Evolutionary conservation across 805 yeast genomes (phyloP), one percentile per base, ranked within the genome.

Genomic region (Myxozyma vanderwaltii): DNA sequence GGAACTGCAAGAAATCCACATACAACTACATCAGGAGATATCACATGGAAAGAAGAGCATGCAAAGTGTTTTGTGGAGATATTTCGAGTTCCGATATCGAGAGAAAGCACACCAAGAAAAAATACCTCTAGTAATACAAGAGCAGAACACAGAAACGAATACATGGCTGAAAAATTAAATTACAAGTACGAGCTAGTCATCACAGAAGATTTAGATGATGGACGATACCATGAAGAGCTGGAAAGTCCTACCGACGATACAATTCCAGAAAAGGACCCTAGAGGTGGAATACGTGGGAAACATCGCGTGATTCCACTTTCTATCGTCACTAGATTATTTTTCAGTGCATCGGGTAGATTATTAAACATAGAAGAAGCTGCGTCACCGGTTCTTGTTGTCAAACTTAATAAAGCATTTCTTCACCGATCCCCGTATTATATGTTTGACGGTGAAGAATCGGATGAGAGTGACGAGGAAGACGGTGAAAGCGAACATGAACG

Each of bases 1-100:
- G 66, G 67, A 1, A 58, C 72, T 3, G 67, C 65, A 7, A 63
- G 71, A 7, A 83, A 84, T 68, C 82, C 84, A 58, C 79, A 83
- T 10, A 78, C 79, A 48, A 67, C 81, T 43, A 69, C 73, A 33
- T 75, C 75, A 10, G 69, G 69, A 17, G 79, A 81, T 54, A 78
- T 88, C 1, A 76, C 82, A 1, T 88, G 95, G 95, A 86, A 85
- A 63, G 95, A 88, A 64, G 85, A 84, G 50, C 81, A 77, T 71
- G 85, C 89, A 17, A 78, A 82, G 56, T 81, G 86, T 35, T 68
- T 70, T 54, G 81, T 83, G 0, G 72, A 71, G 36, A 65, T 87
- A 2, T 65, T 68, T 54, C 69, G 81, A 26, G 54, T 69, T 1
- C 59, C 63, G 13, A 63, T 58, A 15, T 41, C 51, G 13, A 48